Base-by-base conservation (phyloP, 1,284 basidiomycete genomes). In the Cutaneotrichosporon sp. region DNA sequence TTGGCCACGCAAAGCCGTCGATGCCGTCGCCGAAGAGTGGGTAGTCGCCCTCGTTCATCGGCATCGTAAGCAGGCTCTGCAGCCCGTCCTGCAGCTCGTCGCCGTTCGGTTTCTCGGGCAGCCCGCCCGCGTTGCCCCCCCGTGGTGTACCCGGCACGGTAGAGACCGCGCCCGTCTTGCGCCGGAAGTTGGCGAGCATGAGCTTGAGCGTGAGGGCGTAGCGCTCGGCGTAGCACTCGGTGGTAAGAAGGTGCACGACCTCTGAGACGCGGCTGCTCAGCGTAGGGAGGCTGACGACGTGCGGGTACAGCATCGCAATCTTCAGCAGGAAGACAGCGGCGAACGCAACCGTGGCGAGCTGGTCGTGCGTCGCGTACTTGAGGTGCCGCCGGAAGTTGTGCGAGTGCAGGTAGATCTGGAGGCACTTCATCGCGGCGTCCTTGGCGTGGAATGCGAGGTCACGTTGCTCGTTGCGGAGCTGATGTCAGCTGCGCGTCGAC, bases 391-490 rank as follows among this genome's bases (percentile, higher is more conserved):
- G 63, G 66, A 78, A 75, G 51, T 69, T 72, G 10, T 64, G 64
- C 1, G 69, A 69, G 25, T 66, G 56, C 27, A 78, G 56, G 60
- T 74, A 78, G 29, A 77, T 72, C 49, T 76, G 85, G 42, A 97
- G 81, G 75, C 91, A 94, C 59, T 87, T 87, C 55, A 89, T 87
- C 2, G 93, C 93, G 0, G 92, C 90, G 69, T 95, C 90, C 78
- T 94, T 95, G 9, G 92, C 93, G 72, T 93, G 89, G 82, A 95
- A 93, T 8, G 93, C 93, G 47, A 97, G 84, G 75, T 95, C 92
- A 34, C 91, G 87, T 75, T 95, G 93, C 73, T 95, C 93, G 62
- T 90, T 91, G 1, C 90, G 65, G 20, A 78, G 66, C 70, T 74
- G 34, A 25, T 7, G 18, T 56, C 14, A 58, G 57, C 1, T 34